Evolutionary conservation across 345 rosid genomes (phyloP), one percentile per base, ranked within the genome.

Genomic region (Hibiscus trionum): DNA sequence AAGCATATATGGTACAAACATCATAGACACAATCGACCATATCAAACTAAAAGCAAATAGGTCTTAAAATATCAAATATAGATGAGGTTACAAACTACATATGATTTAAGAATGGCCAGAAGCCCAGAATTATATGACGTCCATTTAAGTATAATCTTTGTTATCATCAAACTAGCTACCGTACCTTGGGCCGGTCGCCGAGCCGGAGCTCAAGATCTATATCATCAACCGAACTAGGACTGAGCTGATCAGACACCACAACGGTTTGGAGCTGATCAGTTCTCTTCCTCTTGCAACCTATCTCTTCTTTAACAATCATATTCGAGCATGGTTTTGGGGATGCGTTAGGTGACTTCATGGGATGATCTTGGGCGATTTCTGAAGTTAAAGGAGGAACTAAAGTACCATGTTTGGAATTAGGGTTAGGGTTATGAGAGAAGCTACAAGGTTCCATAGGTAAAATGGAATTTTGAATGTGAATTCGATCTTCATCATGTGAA

Each of bases 171-270:
- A 62, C 82, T 82, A 81, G 7, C 7, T 52, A 42, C 58, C 80
- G 87, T 78, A 80, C 84, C 89, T 86, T 86, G 21, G 89, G 89
- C 65, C 97, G 50, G 91, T 94, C 81, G 87, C 64, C 97, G 46
- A 93, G 96, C 82, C 98, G 84, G 70, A 93, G 97, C 81, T 93
- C 98, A 70, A 93, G 98, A 86, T 93, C 98, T 79, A 93, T 66
- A 27, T 88, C 98, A 72, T 91, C 91, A 62, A 76, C 72, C 7
- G 76, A 70, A 72, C 75, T 76, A 70, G 78, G 78, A 72, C 81
- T 82, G 17, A 78, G 83, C 73, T 82, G 55, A 4, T 15, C 83
- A 39, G 64, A 57, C 61, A 77, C 80, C 70, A 84, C 87, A 52
- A 78, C 72, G 73, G 11, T 47, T 24, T 66, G 75, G 19, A 80